Evolutionary conservation across 805 yeast species (phyloP).

Genomic region (Kregervanrija pseudodelftensis): DNA sequence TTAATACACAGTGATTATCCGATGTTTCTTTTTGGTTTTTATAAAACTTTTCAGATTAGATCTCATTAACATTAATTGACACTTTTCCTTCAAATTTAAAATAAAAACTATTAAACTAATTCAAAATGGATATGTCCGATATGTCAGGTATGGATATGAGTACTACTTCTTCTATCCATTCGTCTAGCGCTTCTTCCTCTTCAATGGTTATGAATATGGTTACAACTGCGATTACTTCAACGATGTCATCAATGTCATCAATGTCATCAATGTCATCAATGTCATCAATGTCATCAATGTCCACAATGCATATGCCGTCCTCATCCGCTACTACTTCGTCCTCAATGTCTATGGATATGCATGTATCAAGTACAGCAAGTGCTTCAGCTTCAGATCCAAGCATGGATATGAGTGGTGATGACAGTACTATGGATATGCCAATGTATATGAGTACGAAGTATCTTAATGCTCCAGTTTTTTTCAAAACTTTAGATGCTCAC

Average conservation of each 20-base stretch:
- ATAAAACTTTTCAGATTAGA: neutral
- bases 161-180: slow-evolving; percentile 5
- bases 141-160: slow-evolving; percentile 7
- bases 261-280: too few species aligned
- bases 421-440: slow-evolving; percentile 43
- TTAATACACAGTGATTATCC: neutral
- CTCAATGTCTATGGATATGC: slow-evolving; percentile 13
- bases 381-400: slow-evolving; percentile 6
- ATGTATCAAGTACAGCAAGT: slow-evolving; percentile 12
- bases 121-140: neutral
- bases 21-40: neutral
- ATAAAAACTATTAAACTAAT: neutral
- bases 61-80: neutral
- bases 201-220: slow-evolving; percentile 13
- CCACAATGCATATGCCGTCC: neutral
- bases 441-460: slow-evolving; percentile 47
- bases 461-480: slow-evolving; percentile 54
- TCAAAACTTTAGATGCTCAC: slow-evolving; percentile 45
- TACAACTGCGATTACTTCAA: slow-evolving; percentile 5
- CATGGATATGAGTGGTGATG: slow-evolving; percentile 2
- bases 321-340: slow-evolving; percentile 4
- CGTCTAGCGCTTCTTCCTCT: slow-evolving; percentile 8
- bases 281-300: too few species aligned
- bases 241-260: too few species aligned
- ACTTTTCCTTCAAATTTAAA: neutral